Conservation (phyloP, 352 stramenopile species). For the Salisapilia sapeloensis region DNA sequence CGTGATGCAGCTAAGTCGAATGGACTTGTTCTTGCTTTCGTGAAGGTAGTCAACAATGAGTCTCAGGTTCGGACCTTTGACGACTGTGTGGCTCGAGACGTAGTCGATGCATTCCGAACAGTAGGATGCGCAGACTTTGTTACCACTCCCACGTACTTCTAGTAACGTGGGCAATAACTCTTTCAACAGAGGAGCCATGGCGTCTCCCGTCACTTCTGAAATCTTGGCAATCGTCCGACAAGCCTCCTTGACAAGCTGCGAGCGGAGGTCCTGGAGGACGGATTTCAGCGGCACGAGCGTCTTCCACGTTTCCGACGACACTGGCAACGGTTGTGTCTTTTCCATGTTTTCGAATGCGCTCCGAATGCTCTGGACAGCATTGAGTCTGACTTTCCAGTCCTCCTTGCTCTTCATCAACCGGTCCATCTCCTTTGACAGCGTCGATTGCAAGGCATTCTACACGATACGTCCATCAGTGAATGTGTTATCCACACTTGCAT, state of each 20-base stretch:
- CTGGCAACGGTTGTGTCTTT: conserved; percentile 9
- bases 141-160: conserved; percentile 64
- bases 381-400: conserved; percentile 69
- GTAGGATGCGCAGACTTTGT: conserved; percentile 71
- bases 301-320: conserved; percentile 46
- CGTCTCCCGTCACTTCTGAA: conserved; percentile 42
- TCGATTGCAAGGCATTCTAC: conserved; percentile 15
- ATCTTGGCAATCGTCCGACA: conserved; percentile 42
- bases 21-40: conserved; percentile 72
- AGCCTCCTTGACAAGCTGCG: conserved; percentile 77
- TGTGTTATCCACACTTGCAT: no score
- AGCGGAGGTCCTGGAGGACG: conserved; percentile 65
- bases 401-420: conserved; percentile 54
- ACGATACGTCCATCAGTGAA: not conserved
- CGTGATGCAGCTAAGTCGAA: conserved; percentile 56
- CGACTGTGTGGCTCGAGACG: conserved; percentile 38
- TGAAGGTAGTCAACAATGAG: conserved; percentile 56
- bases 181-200: conserved; percentile 59
- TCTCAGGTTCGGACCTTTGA: conserved; percentile 56
- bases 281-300: conserved; percentile 47
- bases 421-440: conserved; percentile 51
- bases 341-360: conserved; percentile 46
- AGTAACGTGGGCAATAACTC: conserved; percentile 57
- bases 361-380: conserved; percentile 44
- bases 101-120: conserved; percentile 61